phyloP scores from a whole-genome alignment of 2,329 filamentous ascomycete species.

The Hypoxylon sp. region DNA sequence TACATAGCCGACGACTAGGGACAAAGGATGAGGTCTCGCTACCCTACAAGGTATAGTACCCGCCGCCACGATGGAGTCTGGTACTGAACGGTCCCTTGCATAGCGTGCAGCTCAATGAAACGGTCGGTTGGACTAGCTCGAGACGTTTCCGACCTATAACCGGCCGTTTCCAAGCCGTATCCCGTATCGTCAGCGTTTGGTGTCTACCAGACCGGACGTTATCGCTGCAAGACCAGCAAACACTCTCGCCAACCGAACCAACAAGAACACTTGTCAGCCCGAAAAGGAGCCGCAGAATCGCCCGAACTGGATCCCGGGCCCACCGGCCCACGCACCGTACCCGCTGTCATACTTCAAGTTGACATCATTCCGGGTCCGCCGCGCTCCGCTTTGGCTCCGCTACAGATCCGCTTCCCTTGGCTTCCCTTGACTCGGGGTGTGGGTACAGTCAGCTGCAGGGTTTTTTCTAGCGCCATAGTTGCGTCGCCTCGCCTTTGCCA shows the following conservation, averaged over 20 bases:
- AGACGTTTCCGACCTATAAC: conserved; percentile 32
- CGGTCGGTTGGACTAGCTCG: conserved; percentile 34
- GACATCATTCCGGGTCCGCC: conserved; percentile 45
- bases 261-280: conserved; percentile 28
- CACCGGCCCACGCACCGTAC: conserved; percentile 35
- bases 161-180: conserved; percentile 14
- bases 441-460: conserved; percentile 28
- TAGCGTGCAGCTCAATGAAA: conserved; percentile 38
- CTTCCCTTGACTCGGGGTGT: conserved; percentile 34
- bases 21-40: conserved; percentile 24
- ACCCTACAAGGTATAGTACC: conserved; percentile 15
- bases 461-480: conserved; percentile 40
- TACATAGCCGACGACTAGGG: conserved; percentile 28
- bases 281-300: conserved; percentile 43
- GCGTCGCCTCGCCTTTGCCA: conserved; percentile 38
- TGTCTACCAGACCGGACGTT: conserved; percentile 13
- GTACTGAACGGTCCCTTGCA: conserved; percentile 36
- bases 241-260: conserved; percentile 31
- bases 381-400: conserved; percentile 41
- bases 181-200: conserved; percentile 17
- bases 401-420: conserved; percentile 21
- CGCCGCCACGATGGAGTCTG: conserved; percentile 32
- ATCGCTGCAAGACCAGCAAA: conserved; percentile 38
- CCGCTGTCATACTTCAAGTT: conserved; percentile 37
- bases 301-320: conserved; percentile 35